Base-by-base conservation (phyloP, 169 alveolate genomes). In the Blepharisma undulans region DNA sequence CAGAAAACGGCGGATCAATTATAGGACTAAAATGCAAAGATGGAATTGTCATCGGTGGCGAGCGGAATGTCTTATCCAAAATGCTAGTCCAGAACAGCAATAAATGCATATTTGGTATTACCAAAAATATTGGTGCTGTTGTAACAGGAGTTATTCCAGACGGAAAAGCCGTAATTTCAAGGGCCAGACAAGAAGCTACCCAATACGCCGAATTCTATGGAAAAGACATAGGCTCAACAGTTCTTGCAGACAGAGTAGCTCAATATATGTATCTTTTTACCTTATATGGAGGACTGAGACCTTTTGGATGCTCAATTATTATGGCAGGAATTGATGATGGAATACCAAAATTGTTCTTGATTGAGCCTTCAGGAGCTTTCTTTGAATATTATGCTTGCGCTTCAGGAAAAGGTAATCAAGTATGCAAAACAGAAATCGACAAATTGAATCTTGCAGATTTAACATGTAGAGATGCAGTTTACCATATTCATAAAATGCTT, bases 121-220 rank as follows among this genome's bases (percentile, higher is more conserved):
- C 94, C 16, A 86, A 88, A 29, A 86, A 92, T 34, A 80, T 91
- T 4, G 97, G 97, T 76, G 88, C 92, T 4, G 95, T 94, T 60
- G 92, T 94, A 14, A 93, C 95, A 71, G 98, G 98, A 18, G 89
- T 94, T 21, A 88, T 94, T 59, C 97, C 98, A 12, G 98, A 96
- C 89, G 98, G 97, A 66, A 86, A 94, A 76, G 79, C 94, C 74
- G 78, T 96, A 4, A 92, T 94, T 21, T 36, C 90, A 2, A 91
- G 96, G 78, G 98, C 96, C 0, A 92, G 95, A 88, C 90, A 92
- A 81, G 97, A 96, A 88, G 93, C 97, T 72, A 72, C 92, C 14
- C 33, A 78, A 32, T 96, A 96, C 82, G 84, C 77, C 25, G 92
- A 93, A 80, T 88, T 72, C 76, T 94, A 92, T 85, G 97, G 98